Base-by-base conservation (phyloP, 2,329 filamentous ascomycete species). In the Ophiostoma sp. region DNA sequence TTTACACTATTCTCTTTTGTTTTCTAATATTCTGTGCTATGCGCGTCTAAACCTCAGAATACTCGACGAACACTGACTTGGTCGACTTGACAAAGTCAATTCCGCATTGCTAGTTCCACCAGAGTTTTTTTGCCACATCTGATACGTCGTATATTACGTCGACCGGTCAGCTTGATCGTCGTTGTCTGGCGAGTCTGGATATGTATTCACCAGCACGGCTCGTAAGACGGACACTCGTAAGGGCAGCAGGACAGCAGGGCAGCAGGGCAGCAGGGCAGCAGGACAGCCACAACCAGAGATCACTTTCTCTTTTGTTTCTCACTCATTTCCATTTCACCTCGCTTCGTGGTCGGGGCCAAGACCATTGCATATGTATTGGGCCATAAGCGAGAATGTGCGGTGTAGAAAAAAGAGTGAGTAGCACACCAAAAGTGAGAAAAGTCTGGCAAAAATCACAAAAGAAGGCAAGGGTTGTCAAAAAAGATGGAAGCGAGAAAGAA, bases 311-410 rank as follows among this genome's bases (percentile, higher is more conserved):
- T 33, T 63, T 39, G 4, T 1, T 9, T 4, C 31, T 3, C n/a
- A 1, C 28, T 15, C 15, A 4, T 33, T 59, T 17, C 15, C 17
- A 7, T n/a, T 17, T 36, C 15, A n/a, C 33, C 33, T 63, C 59
- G 59, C n/a, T 25, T 63, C 4, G 8, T 36, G 59, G 19, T 64
- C n/a, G 19, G 42, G 59, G 59, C 59, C 59, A 64, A 64, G 9
- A 11, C 59, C n/a, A 19, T 59, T 59, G 55, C 55, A 59, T 59
- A 59, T 63, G 33, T 63, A 42, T 42, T 64, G 33, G 36, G 36
- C 19, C 9, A 42, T 64, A 64, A 64, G 59, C 59, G 59, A 64
- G 59, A 64, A 64, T 25, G 33, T 64, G 59, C 59, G 59, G 59
- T 64, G 59, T 22, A 39, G 59, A 63, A 39, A 63, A 19, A 48